Evolutionary conservation across 495 filamentous ascomycete genomes (phyloP).

Genomic region (Talaromyces ruber): DNA sequence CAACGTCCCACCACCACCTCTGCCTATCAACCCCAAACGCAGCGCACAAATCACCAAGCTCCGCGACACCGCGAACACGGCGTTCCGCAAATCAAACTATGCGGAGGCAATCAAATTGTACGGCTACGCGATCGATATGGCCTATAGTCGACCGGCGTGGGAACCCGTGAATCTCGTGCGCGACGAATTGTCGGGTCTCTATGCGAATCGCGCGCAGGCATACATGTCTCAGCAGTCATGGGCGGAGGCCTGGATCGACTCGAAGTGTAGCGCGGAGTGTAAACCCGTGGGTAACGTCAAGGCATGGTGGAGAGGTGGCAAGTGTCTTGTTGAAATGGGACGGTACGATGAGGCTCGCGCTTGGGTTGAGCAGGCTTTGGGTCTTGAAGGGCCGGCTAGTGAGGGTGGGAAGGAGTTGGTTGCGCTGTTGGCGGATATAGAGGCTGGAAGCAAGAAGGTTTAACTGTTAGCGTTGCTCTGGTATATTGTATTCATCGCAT

Average conservation of each 20-base stretch:
- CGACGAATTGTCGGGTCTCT: slow-evolving; percentile 74
- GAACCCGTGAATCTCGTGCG: slow-evolving; percentile 73
- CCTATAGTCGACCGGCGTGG: slow-evolving; percentile 70
- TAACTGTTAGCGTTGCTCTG: not conserved
- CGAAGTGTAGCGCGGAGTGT: slow-evolving; percentile 80
- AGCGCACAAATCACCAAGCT: slow-evolving; percentile 80
- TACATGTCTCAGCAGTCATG: slow-evolving; percentile 71
- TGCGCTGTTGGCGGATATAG: slow-evolving; percentile 61
- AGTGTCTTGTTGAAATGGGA: slow-evolving; percentile 85
- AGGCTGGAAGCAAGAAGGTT: slow-evolving; percentile 29
- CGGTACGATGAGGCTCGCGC: slow-evolving; percentile 70
- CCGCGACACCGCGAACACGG: slow-evolving; percentile 75
- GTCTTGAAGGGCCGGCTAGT: slow-evolving; percentile 70
- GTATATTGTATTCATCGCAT: not conserved
- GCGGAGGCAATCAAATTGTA: slow-evolving; percentile 74
- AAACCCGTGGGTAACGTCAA: slow-evolving; percentile 84
- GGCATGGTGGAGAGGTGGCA: slow-evolving; percentile 83
- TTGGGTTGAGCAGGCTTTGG: slow-evolving; percentile 64
- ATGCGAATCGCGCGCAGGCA: slow-evolving; percentile 83
- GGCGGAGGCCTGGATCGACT: slow-evolving; percentile 76
- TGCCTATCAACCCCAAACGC: slow-evolving; percentile 80
- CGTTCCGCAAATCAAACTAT: slow-evolving; percentile 68
- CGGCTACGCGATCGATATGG: slow-evolving; percentile 80
- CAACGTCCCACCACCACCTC: slow-evolving; percentile 62
- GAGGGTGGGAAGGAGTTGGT: slow-evolving; percentile 54